Evolutionary conservation across 2,329 filamentous ascomycete species (phyloP).

Genomic region (Penicillium verrucosum): DNA sequence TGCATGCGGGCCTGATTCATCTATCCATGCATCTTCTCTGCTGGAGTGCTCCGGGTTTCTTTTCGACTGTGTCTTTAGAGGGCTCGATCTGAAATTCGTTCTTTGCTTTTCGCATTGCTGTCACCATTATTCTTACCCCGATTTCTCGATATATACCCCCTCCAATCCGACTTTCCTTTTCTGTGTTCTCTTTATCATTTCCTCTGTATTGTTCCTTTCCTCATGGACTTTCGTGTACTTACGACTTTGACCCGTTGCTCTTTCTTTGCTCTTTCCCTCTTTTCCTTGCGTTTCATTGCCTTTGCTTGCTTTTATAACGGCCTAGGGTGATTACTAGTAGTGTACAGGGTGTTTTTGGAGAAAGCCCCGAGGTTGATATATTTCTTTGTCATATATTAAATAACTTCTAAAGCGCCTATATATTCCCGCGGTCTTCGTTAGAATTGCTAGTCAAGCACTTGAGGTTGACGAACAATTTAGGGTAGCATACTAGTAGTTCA

Average conservation of each 20-base stretch:
- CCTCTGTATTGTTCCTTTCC: slow-evolving; percentile 13
- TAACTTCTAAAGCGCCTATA: neutral
- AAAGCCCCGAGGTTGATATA: neutral
- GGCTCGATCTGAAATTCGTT: neutral
- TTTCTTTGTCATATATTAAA: slow-evolving; percentile 6
- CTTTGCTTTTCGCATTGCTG: slow-evolving; percentile 5
- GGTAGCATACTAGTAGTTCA: neutral
- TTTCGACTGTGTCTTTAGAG: neutral
- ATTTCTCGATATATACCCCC: slow-evolving; percentile 23
- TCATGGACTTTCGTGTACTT: slow-evolving; percentile 21
- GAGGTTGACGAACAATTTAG: neutral
- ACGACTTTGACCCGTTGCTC: slow-evolving; percentile 5
- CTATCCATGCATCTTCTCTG: neutral
- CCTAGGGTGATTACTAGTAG: slow-evolving; percentile 8
- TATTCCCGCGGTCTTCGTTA: neutral
- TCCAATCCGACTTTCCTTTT: slow-evolving; percentile 15
- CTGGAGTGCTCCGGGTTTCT: neutral
- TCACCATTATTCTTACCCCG: slow-evolving; percentile 8
- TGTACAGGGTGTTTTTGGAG: slow-evolving; percentile 11
- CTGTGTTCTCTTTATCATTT: slow-evolving; percentile 6
- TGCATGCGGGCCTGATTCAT: neutral
- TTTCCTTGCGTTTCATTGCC: neutral
- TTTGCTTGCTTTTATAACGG: neutral
- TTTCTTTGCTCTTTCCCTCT: neutral
- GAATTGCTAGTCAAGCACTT: neutral